Conservation (phyloP, 352 stramenopile genomes). For the Phytophthora foliorum region DNA sequence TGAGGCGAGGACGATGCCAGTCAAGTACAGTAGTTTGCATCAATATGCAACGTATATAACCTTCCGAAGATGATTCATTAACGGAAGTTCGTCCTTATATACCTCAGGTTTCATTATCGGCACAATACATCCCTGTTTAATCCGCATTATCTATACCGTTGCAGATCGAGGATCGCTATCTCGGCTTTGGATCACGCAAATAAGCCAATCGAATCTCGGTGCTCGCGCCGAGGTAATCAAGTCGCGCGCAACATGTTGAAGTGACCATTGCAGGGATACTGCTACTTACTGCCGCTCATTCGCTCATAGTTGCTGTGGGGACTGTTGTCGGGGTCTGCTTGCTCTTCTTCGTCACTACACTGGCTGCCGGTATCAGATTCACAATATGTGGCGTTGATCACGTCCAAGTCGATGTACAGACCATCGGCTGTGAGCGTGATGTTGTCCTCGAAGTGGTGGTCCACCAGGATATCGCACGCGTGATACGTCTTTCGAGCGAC, state of each 20-base stretch:
- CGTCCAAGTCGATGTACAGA: slow-evolving; percentile 63
- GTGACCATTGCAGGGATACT: neutral
- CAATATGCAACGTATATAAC: neutral
- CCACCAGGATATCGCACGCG: slow-evolving; percentile 66
- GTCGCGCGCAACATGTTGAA: slow-evolving; percentile 31
- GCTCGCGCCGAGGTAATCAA: slow-evolving; percentile 26
- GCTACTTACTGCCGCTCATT: neutral
- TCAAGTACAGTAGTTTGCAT: slow-evolving; percentile 1
- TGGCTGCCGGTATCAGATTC: neutral
- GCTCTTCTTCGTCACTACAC: neutral
- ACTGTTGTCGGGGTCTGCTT: neutral
- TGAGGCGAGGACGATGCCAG: neutral
- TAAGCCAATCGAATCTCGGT: slow-evolving; percentile 31
- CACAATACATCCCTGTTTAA: too few species aligned
- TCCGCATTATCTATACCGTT: neutral
- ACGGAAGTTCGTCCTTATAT: neutral
- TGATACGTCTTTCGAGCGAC: slow-evolving; percentile 68
- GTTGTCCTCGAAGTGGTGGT: slow-evolving; percentile 72
- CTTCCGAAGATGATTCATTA: neutral
- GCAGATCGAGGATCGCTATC: too few species aligned
- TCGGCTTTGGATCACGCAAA: too few species aligned
- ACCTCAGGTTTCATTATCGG: too few species aligned
- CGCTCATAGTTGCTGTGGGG: neutral
- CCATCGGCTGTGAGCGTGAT: slow-evolving; percentile 63
- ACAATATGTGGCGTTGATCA: slow-evolving; percentile 59